Percentiles rank a stretch among this genome's conserved stretches.
Evolutionary conservation across 73 alveolate species (phyloP).

Genomic region (Paramecium octaurelia): DNA sequence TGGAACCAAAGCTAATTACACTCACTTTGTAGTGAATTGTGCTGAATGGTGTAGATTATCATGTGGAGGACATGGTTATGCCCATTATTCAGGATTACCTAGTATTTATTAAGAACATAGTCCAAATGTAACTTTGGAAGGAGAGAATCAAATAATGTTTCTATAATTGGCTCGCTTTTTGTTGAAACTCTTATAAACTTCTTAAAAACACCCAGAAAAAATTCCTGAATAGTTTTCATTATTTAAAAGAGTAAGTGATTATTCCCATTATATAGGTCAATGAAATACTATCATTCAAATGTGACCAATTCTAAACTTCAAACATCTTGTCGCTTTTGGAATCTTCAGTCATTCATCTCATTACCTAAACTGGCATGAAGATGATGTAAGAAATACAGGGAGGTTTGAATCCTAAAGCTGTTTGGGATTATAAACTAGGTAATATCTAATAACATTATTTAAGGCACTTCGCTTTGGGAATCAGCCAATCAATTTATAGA

Average conservation of each 20-base stretch:
- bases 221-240: slow-evolving; percentile 4
- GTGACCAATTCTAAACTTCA: background rate
- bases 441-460: background rate
- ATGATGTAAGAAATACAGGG: slow-evolving; percentile 32
- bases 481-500: slow-evolving; percentile 2
- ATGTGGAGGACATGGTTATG: slow-evolving; percentile 85
- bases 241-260: background rate
- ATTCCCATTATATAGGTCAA: background rate
- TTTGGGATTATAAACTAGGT: slow-evolving; percentile 59
- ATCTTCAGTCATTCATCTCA: slow-evolving; percentile 5
- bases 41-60: slow-evolving; percentile 65
- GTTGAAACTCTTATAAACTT: slow-evolving; percentile 57
- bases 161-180: slow-evolving; percentile 70
- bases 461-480: background rate
- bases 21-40: slow-evolving; percentile 59
- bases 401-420: slow-evolving; percentile 40
- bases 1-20: slow-evolving; percentile 58
- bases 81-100: slow-evolving; percentile 73
- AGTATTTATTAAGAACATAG: slow-evolving; percentile 53
- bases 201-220: background rate
- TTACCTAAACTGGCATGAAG: slow-evolving; percentile 43
- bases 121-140: slow-evolving; percentile 86
- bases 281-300: background rate
- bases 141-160: slow-evolving; percentile 79
- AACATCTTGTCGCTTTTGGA: background rate